These are phyloP conservation scores for Phytophthora pini DNA, from an alignment of 352 stramenopile species.

Conservation along the genomic window DNA sequence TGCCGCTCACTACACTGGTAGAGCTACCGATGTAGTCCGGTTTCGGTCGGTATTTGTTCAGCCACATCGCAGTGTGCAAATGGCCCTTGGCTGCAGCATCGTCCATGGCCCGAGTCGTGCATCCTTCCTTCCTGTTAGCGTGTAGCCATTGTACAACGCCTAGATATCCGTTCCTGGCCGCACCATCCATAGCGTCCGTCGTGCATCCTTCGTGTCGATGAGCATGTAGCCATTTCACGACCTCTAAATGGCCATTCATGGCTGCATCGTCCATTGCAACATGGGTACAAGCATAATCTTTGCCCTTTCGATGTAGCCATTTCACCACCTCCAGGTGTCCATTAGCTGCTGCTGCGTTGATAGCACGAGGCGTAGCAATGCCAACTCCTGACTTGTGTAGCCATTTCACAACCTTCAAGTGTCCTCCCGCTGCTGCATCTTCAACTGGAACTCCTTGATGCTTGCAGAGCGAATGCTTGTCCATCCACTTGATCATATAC, in stretches of 20 bases:
- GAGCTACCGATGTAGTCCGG: constrained; percentile 14
- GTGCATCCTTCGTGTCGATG: constrained; percentile 28
- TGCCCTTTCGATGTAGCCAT: constrained; percentile 38
- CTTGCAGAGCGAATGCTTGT: constrained; percentile 36
- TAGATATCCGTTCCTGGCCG: constrained; percentile 35
- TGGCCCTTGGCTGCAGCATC: constrained; percentile 42
- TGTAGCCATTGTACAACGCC: constrained; percentile 41
- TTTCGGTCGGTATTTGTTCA: constrained; percentile 33
- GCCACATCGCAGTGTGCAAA: constrained; percentile 42
- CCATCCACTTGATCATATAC: constrained; percentile 42
- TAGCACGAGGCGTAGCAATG: constrained; percentile 30
- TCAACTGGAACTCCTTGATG: constrained; percentile 33
- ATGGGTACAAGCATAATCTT: constrained; percentile 30
- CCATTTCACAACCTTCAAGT: constrained; percentile 43
- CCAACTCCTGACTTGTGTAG: constrained; percentile 35
- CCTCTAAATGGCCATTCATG: constrained; percentile 41
- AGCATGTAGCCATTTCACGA: constrained; percentile 43
- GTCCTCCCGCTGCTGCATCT: constrained; percentile 20
- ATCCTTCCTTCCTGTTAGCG: constrained; percentile 34
- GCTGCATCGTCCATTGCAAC: constrained; percentile 52
- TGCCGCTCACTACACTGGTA: constrained; percentile 18
- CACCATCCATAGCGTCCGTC: constrained; percentile 39
- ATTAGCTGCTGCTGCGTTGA: constrained; percentile 33
- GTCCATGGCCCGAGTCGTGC: constrained; percentile 48
- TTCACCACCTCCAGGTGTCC: constrained; percentile 36